Evolutionary conservation across 345 rosid genomes (phyloP).

Genomic region (Murraya paniculata): DNA sequence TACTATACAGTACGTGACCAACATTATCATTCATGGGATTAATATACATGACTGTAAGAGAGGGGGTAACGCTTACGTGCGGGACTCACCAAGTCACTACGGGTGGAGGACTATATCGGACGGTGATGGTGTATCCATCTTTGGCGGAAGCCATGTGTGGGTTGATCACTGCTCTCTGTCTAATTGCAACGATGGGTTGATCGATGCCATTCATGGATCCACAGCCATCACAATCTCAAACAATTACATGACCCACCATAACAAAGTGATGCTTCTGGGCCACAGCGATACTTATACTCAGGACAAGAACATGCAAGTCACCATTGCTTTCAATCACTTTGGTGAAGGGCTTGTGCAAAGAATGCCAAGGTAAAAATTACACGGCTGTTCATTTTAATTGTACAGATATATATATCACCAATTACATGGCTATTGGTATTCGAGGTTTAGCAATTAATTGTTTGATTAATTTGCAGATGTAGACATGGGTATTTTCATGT

Average conservation of each 20-base stretch:
- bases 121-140: slow-evolving; percentile 57
- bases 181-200: slow-evolving; percentile 51
- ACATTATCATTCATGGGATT: slow-evolving; percentile 51
- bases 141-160: slow-evolving; percentile 68
- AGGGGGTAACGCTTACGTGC: slow-evolving; percentile 58
- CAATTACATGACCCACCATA: slow-evolving; percentile 51
- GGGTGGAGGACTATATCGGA: slow-evolving; percentile 67
- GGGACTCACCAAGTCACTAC: slow-evolving; percentile 57
- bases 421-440: too few species aligned
- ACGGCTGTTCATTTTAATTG: too few species aligned
- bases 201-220: slow-evolving; percentile 61
- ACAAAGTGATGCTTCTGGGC: slow-evolving; percentile 67
- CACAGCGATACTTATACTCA: slow-evolving; percentile 52
- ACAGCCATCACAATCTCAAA: slow-evolving; percentile 62
- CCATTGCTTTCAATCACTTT: slow-evolving; percentile 69
- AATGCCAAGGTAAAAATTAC: slow-evolving; percentile 51
- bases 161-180: slow-evolving; percentile 65
- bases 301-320: slow-evolving; percentile 67
- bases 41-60: slow-evolving; percentile 56
- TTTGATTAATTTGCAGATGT: slow-evolving; percentile 33
- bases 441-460: too few species aligned
- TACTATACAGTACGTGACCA: slow-evolving; percentile 59
- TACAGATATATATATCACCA: too few species aligned
- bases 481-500: slow-evolving; percentile 69
- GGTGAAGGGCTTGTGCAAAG: slow-evolving; percentile 72